A percentile compares a stretch with the other conserved stretches of the same genome.
Evolutionary conservation across 2,329 filamentous ascomycete genomes (phyloP).

Genomic region (Fusarium kyushuense): DNA sequence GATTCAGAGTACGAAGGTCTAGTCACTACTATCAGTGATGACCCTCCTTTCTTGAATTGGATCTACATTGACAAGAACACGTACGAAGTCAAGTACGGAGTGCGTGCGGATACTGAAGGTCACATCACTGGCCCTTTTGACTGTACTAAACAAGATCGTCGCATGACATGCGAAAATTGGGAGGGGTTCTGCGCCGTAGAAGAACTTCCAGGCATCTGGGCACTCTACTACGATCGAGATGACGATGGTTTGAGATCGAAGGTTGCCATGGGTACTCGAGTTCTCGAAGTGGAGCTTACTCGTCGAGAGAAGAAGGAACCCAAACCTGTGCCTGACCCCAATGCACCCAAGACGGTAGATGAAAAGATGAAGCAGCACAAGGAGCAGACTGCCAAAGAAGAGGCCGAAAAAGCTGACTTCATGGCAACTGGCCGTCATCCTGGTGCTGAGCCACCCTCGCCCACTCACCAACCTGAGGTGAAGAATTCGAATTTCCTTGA

Average conservation of each 20-base stretch:
- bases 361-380: slow-evolving; percentile 50
- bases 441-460: slow-evolving; percentile 25
- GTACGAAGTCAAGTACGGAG: slow-evolving; percentile 61
- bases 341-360: slow-evolving; percentile 42
- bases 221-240: slow-evolving; percentile 62
- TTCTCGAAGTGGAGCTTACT: slow-evolving; percentile 67
- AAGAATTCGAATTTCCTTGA: slow-evolving; percentile 14
- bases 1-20: slow-evolving; percentile 61
- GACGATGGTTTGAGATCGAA: slow-evolving; percentile 60
- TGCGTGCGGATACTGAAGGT: slow-evolving; percentile 57
- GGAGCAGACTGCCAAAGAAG: slow-evolving; percentile 37
- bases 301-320: slow-evolving; percentile 60
- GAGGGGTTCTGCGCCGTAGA: slow-evolving; percentile 64
- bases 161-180: slow-evolving; percentile 63
- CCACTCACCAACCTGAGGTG: slow-evolving; percentile 7
- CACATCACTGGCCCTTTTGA: slow-evolving; percentile 63
- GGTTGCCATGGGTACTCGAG: slow-evolving; percentile 59
- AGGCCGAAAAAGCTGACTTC: slow-evolving; percentile 42
- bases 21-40: slow-evolving; percentile 62
- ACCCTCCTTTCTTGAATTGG: slow-evolving; percentile 65
- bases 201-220: slow-evolving; percentile 57
- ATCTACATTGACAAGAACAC: slow-evolving; percentile 61
- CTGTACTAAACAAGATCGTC: slow-evolving; percentile 64
- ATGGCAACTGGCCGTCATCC: slow-evolving; percentile 36
- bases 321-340: slow-evolving; percentile 41